Conservation (phyloP, 1,139 yeast species). For the Scheffersomyces quercinus region DNA sequence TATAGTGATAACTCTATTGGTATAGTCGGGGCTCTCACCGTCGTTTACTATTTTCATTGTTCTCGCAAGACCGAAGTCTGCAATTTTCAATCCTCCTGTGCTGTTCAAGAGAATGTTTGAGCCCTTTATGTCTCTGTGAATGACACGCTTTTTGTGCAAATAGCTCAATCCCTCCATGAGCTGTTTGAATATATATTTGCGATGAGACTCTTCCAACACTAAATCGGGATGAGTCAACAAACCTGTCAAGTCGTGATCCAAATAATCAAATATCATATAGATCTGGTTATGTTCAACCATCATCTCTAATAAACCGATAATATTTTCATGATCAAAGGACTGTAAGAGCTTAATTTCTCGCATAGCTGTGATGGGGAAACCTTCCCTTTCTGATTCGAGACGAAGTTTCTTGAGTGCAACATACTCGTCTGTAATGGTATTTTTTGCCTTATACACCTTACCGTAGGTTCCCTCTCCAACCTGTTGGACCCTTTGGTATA, state of each 20-base stretch:
- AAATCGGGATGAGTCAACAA: conserved; percentile 77
- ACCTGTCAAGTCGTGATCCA: conserved; percentile 93
- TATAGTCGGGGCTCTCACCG: conserved; percentile 69
- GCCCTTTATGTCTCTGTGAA: conserved; percentile 94
- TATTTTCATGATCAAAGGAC: conserved; percentile 79
- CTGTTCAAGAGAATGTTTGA: conserved; percentile 80
- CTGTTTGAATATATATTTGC: conserved; percentile 77
- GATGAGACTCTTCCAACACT: conserved; percentile 60
- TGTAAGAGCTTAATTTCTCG: conserved; percentile 88
- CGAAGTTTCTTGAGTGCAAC: conserved; percentile 86
- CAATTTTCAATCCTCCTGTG: conserved; percentile 75
- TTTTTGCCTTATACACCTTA: conserved; percentile 57
- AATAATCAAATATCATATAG: conserved; percentile 89
- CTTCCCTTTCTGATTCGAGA: conserved; percentile 86
- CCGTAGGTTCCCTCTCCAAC: conserved; percentile 57
- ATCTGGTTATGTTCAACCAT: conserved; percentile 82
- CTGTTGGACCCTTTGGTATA: conserved; percentile 43
- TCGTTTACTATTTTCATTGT: conserved; percentile 59
- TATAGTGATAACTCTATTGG: conserved; percentile 90
- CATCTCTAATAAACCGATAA: conserved; percentile 82
- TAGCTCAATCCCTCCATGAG: conserved; percentile 78
- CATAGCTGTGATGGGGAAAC: conserved; percentile 94
- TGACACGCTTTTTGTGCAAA: conserved; percentile 73
- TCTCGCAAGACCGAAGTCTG: conserved; percentile 94
- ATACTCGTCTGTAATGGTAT: conserved; percentile 62